phyloP scores from a whole-genome alignment of 208 protist genomes.

The Tritrichomonas musculus region DNA sequence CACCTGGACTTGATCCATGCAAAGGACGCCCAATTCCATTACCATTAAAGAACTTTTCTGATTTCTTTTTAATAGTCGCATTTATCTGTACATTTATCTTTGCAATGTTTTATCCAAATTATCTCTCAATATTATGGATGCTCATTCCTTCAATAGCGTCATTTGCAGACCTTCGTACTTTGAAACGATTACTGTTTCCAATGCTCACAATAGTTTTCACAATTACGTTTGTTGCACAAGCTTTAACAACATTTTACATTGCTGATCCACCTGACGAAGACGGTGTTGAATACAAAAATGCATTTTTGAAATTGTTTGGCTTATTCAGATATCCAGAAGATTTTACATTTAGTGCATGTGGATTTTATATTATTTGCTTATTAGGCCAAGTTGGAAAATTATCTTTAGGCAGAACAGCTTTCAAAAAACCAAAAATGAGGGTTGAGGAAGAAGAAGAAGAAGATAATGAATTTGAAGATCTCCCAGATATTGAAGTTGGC shows the following conservation, averaged over 20 bases:
- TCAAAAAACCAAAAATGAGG: not conserved
- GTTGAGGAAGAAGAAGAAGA: not conserved
- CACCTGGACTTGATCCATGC: not conserved
- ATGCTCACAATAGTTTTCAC: not conserved
- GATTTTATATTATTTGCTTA: not conserved
- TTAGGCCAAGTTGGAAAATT: not conserved
- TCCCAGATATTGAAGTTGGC: not conserved
- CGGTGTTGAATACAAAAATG: not conserved
- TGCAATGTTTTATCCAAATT: not conserved
- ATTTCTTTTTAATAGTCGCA: not conserved
- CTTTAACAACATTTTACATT: not conserved
- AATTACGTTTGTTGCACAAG: not conserved
- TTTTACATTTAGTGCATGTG: not conserved
- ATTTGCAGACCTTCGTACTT: not conserved
- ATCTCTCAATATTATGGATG: constrained; percentile 10
- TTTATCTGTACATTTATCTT: not conserved
- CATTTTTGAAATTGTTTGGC: not conserved
- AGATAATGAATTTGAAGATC: not conserved
- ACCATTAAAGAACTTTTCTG: not conserved
- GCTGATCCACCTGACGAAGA: not conserved
- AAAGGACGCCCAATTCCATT: not conserved
- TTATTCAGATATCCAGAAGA: not conserved
- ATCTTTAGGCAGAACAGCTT: not conserved
- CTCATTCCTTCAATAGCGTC: not conserved
- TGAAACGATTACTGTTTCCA: not conserved